Evolutionary conservation across 495 filamentous ascomycete species (phyloP), one percentile per base, ranked within the genome.

Genomic region (Chaetomidium leptoderma): DNA sequence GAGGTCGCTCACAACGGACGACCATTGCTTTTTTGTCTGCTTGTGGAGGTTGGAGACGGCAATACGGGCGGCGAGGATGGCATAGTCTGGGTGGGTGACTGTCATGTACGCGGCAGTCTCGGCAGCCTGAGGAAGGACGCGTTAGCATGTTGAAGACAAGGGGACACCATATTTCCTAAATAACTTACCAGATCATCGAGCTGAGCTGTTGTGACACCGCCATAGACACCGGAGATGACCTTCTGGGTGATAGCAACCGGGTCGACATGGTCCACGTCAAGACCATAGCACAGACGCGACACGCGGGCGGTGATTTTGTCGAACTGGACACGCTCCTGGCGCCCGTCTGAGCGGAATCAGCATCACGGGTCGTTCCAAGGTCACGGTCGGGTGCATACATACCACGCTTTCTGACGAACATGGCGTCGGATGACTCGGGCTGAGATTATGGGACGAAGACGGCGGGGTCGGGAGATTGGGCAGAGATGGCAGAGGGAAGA

Each of bases 71-170:
- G 93, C 93, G 50, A 98, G 90, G 75, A 97, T 95, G 72, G 93
- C 93, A 74, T 98, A 98, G 77, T 98, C 93, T 60, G 93, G 93
- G 72, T 98, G 93, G 61, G 93, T 97, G 63, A 96, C 91, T 40
- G 93, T 98, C 93, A 98, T 97, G 82, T 98, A 98, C 40, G 93
- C 93, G 60, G 93, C 93, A 64, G 93, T 98, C 77, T 98, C 93
- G 66, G 93, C 93, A 66, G 93, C 93, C 93, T 98, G 64, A 40
- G 19, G 35, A 21, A 57, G 45, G 8, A 51, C 13, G 37, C 19
- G 58, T 64, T 54, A 58, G 63, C 60, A 57, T 59, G 26, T 16
- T 39, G 17, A 1, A 52, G 2, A 26, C 21, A 32, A 19, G 26
- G 9, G 11, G 56, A 16, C 43, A 14, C 29, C 6, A 13, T 9